Base-by-base conservation (phyloP, 139 green algal genomes). In the Coelastrella sp. region DNA sequence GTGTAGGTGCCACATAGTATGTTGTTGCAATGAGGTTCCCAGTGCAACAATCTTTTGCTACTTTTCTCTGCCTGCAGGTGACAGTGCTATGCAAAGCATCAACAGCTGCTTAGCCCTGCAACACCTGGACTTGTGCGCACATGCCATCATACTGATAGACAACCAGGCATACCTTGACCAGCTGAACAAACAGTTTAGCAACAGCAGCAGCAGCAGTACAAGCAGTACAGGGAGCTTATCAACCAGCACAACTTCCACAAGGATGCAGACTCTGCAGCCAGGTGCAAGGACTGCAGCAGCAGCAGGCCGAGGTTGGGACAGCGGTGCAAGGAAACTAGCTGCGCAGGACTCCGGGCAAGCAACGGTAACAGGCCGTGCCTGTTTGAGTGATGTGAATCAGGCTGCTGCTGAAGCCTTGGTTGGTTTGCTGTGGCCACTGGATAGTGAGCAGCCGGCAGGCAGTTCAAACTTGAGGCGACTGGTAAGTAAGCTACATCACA, bases 61-160 rank as follows among this genome's bases (percentile, higher is more conserved):
- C n/a, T n/a, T n/a, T n/a, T n/a, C n/a, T n/a, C n/a, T 76, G 67
- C 37, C 11, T 79, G 48, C 51, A 82, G 74, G 48, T 53, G 74
- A 82, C 34, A 82, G 35, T 35, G 8, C 75, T 2, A 43, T 71
- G 21, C 75, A 82, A 27, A 82, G 75, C 51, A 82, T 82, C 75
- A 82, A 82, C 53, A 57, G 35, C 35, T 82, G 75, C 75, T 53
- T 71, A 17, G 74, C 75, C 3, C 17, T 82, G 53, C 75, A 71
- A 34, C 53, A 82, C 30, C 35, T 82, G 51, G 43, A 25, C 11
- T 2, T 71, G 71, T 60, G 75, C 75, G 1, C 75, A 82, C 75
- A 82, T 40, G 75, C 75, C 30, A 53, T 82, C 1, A 4, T 82
- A 11, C 51, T 82, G 51, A 34, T 82, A 17, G 75, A 82, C 53